phyloP scores from a whole-genome alignment of 441 rosid species.

The Isatis lusitanica region DNA sequence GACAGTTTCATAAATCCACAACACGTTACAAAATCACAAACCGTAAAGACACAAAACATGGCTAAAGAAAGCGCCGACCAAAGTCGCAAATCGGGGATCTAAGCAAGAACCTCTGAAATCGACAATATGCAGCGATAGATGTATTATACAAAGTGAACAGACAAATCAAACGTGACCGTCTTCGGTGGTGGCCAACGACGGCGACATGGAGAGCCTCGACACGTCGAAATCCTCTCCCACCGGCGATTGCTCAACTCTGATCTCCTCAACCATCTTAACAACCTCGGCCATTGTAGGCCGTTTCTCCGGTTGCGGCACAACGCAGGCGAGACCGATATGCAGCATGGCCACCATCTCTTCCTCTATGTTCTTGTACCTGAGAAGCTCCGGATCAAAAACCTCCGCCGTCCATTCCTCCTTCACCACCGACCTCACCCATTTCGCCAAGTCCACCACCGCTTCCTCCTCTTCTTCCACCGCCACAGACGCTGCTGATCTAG shows the following conservation, averaged over 20 bases:
- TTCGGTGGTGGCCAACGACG: constrained; percentile 85
- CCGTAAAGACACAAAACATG: constrained; percentile 7
- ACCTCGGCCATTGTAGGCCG: constrained; percentile 86
- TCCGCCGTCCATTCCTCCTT: constrained; percentile 97
- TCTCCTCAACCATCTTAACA: constrained; percentile 82
- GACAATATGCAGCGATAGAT: constrained; percentile 1
- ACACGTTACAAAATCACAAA: constrained; percentile 18
- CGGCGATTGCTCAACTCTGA: constrained; percentile 92
- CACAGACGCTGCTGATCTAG: constrained; percentile 58
- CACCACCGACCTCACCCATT: constrained; percentile 88
- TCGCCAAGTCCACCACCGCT: constrained; percentile 70
- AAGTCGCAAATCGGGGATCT: constrained; percentile 14
- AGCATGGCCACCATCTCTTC: constrained; percentile 91
- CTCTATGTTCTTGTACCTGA: constrained; percentile 93
- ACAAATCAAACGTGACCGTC: constrained; percentile 44
- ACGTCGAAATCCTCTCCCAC: constrained; percentile 89
- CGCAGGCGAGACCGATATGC: constrained; percentile 84
- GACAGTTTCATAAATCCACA: constrained; percentile 11
- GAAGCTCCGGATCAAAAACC: constrained; percentile 87
- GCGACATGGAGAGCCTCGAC: constrained; percentile 84
- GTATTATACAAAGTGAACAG: not conserved
- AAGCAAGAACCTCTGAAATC: constrained; percentile 6
- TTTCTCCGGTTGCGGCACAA: constrained; percentile 70
- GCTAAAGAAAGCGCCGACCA: constrained; percentile 10
- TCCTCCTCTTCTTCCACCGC: constrained; percentile 57